Percentiles rank a stretch among this genome's conserved stretches.
phyloP scores from a whole-genome alignment of 176 grass and related monocot genomes.

The Bolboschoenus planiculmis region DNA sequence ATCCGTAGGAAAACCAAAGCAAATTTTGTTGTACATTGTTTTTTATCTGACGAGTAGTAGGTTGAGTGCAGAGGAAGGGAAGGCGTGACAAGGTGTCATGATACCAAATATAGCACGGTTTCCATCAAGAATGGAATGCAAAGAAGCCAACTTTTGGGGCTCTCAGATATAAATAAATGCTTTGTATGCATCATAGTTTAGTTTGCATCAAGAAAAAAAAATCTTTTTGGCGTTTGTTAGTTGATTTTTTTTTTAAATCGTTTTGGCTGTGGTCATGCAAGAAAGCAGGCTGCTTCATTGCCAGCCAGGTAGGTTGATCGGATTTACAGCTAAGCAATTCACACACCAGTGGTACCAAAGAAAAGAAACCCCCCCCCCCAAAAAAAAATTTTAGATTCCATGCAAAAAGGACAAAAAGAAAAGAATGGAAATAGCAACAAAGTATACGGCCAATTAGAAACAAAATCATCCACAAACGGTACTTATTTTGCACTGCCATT shows the following conservation, averaged over 20 bases:
- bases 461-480: background rate
- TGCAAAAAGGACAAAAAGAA: background rate
- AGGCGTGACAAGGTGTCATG: slow-evolving; percentile 27
- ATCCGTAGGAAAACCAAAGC: background rate
- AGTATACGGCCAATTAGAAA: background rate
- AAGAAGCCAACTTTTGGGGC: slow-evolving; percentile 16
- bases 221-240: slow-evolving; percentile 16
- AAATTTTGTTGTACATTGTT: background rate
- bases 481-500: background rate
- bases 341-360: slow-evolving; percentile 2
- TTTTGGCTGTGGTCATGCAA: slow-evolving; percentile 35
- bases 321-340: slow-evolving; percentile 46
- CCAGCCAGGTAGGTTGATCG: slow-evolving; percentile 22
- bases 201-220: background rate
- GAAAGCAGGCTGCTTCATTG: slow-evolving; percentile 30
- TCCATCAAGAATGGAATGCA: background rate
- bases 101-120: slow-evolving; percentile 22
- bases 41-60: slow-evolving; percentile 3
- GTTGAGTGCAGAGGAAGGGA: slow-evolving; percentile 5
- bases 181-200: background rate
- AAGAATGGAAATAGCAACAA: background rate
- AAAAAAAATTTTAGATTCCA: background rate
- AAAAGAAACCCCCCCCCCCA: background rate
- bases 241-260: background rate
- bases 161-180: slow-evolving; percentile 23